These are phyloP conservation scores for Cyberlindnera samutprakarnensis DNA, from an alignment of 805 yeast species.

Conservation along the genomic window DNA sequence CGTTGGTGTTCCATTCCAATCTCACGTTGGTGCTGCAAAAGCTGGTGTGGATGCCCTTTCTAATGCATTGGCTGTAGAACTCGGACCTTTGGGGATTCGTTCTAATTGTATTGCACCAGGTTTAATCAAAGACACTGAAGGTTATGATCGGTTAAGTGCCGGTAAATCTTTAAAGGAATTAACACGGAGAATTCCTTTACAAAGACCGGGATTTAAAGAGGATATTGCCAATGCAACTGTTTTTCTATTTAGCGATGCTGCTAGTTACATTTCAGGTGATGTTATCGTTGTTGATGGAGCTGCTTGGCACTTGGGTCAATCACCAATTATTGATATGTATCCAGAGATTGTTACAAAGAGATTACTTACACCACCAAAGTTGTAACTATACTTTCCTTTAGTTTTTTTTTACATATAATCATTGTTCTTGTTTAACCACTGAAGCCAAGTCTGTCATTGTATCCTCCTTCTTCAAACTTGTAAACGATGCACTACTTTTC, in stretches of 20 bases:
- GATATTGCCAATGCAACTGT: slow-evolving; percentile 90
- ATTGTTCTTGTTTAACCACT: slow-evolving; percentile 22
- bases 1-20: slow-evolving; percentile 81
- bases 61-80: slow-evolving; percentile 79
- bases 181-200: slow-evolving; percentile 42
- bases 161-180: slow-evolving; percentile 34
- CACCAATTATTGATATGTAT: slow-evolving; percentile 23
- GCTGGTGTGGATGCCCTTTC: slow-evolving; percentile 91
- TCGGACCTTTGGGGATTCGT: slow-evolving; percentile 84
- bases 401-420: background rate
- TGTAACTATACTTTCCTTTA: slow-evolving; percentile 16
- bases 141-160: slow-evolving; percentile 55
- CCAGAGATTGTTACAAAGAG: slow-evolving; percentile 34
- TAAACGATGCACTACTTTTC: slow-evolving; percentile 21
- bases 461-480: slow-evolving; percentile 38
- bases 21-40: slow-evolving; percentile 91
- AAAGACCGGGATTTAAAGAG: slow-evolving; percentile 56
- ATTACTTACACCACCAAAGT: slow-evolving; percentile 28
- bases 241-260: slow-evolving; percentile 77
- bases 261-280: slow-evolving; percentile 69
- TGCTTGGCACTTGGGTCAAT: slow-evolving; percentile 70
- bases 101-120: slow-evolving; percentile 91
- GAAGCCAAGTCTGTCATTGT: slow-evolving; percentile 49
- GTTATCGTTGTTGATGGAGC: slow-evolving; percentile 85
- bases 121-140: slow-evolving; percentile 82